Base-by-base conservation (phyloP, 2,329 filamentous ascomycete genomes). In the Gnomoniopsis sp. region DNA sequence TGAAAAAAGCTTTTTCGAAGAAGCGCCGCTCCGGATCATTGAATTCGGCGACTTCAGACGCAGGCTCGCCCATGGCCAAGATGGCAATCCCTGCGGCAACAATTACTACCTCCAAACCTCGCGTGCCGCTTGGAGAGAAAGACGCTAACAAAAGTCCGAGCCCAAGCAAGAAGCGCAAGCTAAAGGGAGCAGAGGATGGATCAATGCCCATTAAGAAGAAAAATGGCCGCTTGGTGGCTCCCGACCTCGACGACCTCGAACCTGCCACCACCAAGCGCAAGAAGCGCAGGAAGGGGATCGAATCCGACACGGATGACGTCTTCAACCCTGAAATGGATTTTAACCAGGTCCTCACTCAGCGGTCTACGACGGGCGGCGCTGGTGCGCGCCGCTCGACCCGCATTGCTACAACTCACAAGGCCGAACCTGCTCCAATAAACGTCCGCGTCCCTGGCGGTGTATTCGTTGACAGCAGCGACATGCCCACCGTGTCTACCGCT, bases 161-260 rank as follows among this genome's bases (percentile, higher is more conserved):
- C 61, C 73, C 72, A 8, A 62, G 61, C 22, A 76, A 74, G 66
- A 75, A 75, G 65, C 67, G 72, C 30, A 74, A 75, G 65, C 59
- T 61, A n/a, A 67, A 66, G 3, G 62, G 66, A 1, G 41, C 54
- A 8, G 41, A 47, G n/a, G 26, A 23, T 12, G 17, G n/a, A 11
- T 6, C 41, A 33, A 60, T 63, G 15, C 53, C 57, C 17, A 49
- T 51, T 47, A 69, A 63, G 62, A 59, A 50, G 48, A 50, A 53
- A 17, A 43, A 14, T 3, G 65, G 63, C 26, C 59, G 62, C 46
- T 65, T 67, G 30, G 65, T 57, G 57, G 67, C 66, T 49, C 65
- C 63, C n/a, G 62, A 65, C 15, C 62, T 66, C 43, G 65, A 66
- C 2, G 66, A 70, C 53, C 60, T 58, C 8, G 65, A 63, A 7